Base-by-base conservation (phyloP, 345 rosid species). In the Pugionium cornutum region DNA sequence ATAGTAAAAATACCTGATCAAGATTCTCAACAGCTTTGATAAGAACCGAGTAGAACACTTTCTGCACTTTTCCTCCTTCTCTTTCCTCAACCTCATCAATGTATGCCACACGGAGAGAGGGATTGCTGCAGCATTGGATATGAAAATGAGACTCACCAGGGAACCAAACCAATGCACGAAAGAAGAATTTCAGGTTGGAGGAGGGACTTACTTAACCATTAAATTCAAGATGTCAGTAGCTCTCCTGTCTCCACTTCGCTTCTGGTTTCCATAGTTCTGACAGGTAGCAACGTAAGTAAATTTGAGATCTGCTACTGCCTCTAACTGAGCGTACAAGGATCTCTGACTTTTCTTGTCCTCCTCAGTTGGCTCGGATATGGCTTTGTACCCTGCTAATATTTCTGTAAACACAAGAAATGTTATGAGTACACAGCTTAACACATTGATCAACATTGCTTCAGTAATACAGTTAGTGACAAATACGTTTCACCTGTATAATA, bases 51-150 rank as follows among this genome's bases (percentile, higher is more conserved):
- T 88, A 94, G 75, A 84, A 88, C 57, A 87, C 97, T 77, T 83
- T 90, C 68, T 85, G 89, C 32, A 71, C 84, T 66, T 81, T 88
- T 33, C 73, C 88, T 9, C 83, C 82, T 46, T 90, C 95, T 40
- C 96, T 78, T 85, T 88, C 97, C 79, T 94, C 99, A 66, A 90
- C 86, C 75, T 88, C 97, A 47, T 94, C 99, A 64, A 94, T 94
- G 51, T 86, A 94, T 73, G 99, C 99, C 46, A 94, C 97, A 59
- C 95, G 92, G 51, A 90, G 91, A 68, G 97, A 78, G 44, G 99
- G 92, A 65, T 94, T 87, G 76, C 99, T 94, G 81, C 63, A 78
- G 55, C 65, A 57, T 50, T 37, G 64, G 68, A 64, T 71, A 29
- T 61, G 67, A 44, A 32, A 37, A 18, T 73, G 47, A 76, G 73